Conservation (phyloP, 176 grass and related monocot genomes). For the Miscanthus lutarioriparius region DNA sequence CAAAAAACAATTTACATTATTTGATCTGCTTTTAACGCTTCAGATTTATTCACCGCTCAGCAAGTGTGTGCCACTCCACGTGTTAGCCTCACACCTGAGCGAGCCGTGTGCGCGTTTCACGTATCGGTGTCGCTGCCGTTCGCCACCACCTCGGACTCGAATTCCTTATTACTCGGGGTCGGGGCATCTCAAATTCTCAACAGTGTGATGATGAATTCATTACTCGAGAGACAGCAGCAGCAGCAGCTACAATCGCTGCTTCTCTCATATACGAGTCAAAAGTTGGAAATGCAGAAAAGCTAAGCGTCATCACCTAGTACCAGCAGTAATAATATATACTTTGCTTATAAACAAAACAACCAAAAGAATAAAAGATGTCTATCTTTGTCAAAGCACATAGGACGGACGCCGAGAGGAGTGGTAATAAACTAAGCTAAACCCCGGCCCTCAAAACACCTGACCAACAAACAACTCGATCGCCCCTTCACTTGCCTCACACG, state of each 20-base stretch:
- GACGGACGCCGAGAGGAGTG: background rate
- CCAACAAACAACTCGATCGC: background rate
- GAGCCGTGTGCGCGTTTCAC: constrained; percentile 11
- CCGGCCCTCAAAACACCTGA: background rate
- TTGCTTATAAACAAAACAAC: too few species aligned
- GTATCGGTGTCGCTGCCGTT: background rate
- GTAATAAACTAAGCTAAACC: background rate
- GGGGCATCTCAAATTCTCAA: background rate
- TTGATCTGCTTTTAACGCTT: too few species aligned
- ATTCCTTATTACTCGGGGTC: background rate
- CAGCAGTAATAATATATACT: too few species aligned
- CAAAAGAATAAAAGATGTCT: background rate
- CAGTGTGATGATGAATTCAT: background rate
- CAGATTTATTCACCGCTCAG: too few species aligned
- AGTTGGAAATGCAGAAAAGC: background rate
- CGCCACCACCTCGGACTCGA: background rate
- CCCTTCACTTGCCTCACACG: background rate
- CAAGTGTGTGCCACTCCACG: too few species aligned
- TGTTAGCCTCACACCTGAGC: too few species aligned
- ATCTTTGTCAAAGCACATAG: constrained; percentile 24
- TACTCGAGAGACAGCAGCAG: background rate
- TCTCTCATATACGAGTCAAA: background rate
- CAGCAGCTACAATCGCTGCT: background rate
- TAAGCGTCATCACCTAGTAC: background rate
- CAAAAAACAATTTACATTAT: too few species aligned